These are phyloP conservation scores for Backusella parvicylindrica DNA, from an alignment of 192 early-diverging fungal genomes.

Conservation along the genomic window DNA sequence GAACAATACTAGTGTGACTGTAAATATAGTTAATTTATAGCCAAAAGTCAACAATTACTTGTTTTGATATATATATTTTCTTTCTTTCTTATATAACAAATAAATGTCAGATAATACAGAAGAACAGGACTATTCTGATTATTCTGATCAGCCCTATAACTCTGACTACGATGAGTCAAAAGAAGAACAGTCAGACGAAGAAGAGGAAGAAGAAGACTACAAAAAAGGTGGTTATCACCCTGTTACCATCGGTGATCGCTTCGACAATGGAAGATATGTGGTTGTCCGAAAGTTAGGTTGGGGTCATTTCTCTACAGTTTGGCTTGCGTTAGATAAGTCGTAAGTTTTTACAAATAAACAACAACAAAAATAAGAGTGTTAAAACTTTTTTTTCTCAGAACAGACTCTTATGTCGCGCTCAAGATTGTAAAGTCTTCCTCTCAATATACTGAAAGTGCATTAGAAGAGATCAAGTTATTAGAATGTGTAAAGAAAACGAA, in stretches of 20 bases:
- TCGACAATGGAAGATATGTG: slow-evolving; percentile 77
- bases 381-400: background rate
- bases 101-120: background rate
- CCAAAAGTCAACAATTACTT: background rate
- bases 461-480: slow-evolving; percentile 94
- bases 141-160: background rate
- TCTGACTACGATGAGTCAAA: background rate
- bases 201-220: slow-evolving; percentile 88
- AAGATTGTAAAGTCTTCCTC: slow-evolving; percentile 94
- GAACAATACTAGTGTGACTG: background rate
- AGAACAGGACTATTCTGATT: background rate
- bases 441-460: slow-evolving; percentile 91
- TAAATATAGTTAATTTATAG: background rate
- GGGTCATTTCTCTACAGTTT: slow-evolving; percentile 99
- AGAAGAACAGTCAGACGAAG: slow-evolving; percentile 46
- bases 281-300: slow-evolving; percentile 93
- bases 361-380: background rate
- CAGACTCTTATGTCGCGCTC: slow-evolving; percentile 80
- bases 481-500: slow-evolving; percentile 75
- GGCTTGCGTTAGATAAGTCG: slow-evolving; percentile 81
- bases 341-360: slow-evolving; percentile 22
- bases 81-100: background rate
- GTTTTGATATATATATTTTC: background rate
- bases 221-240: slow-evolving; percentile 93
- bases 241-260: slow-evolving; percentile 74